Percentiles rank a stretch among this genome's conserved stretches.
These are phyloP conservation scores for Camillea tinctor DNA, from an alignment of 2,329 filamentous ascomycete genomes.

Conservation along the genomic window DNA sequence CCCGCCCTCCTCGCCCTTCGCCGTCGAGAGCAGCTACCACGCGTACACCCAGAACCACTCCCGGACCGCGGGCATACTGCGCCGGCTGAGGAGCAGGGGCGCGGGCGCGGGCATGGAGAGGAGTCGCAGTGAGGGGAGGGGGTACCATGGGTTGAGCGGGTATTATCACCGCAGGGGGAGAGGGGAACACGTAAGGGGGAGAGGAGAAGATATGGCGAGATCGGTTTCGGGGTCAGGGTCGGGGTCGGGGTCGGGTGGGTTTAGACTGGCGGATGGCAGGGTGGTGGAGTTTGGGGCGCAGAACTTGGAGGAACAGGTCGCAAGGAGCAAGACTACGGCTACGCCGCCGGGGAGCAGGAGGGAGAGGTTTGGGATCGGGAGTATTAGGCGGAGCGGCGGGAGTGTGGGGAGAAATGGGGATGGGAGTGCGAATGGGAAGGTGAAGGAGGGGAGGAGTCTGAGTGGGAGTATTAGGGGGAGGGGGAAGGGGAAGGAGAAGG, in stretches of 20 bases:
- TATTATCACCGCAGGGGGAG: background rate
- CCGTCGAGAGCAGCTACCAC: conserved; percentile 15
- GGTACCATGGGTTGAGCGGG: too few species aligned
- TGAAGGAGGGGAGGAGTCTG: background rate
- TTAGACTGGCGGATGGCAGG: conserved; percentile 26
- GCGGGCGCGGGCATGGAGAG: background rate
- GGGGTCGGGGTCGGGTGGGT: conserved; percentile 19
- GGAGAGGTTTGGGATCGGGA: background rate
- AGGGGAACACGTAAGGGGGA: conserved; percentile 18
- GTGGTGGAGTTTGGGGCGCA: conserved; percentile 30
- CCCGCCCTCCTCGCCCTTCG: conserved; percentile 13
- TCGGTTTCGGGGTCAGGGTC: conserved; percentile 24
- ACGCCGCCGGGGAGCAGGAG: too few species aligned
- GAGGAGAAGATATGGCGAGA: conserved; percentile 23
- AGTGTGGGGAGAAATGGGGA: too few species aligned
- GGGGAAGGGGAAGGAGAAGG: background rate
- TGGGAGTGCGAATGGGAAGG: background rate
- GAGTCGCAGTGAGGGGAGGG: too few species aligned
- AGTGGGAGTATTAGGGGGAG: too few species aligned
- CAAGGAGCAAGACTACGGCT: background rate
- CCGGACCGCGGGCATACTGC: background rate
- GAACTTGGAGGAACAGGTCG: background rate
- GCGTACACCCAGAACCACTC: background rate
- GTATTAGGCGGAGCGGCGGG: background rate
- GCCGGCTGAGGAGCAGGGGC: too few species aligned